Evolutionary conservation across 192 early-diverging fungal species (phyloP).

Genomic region (Cladochytrium replicatum): DNA sequence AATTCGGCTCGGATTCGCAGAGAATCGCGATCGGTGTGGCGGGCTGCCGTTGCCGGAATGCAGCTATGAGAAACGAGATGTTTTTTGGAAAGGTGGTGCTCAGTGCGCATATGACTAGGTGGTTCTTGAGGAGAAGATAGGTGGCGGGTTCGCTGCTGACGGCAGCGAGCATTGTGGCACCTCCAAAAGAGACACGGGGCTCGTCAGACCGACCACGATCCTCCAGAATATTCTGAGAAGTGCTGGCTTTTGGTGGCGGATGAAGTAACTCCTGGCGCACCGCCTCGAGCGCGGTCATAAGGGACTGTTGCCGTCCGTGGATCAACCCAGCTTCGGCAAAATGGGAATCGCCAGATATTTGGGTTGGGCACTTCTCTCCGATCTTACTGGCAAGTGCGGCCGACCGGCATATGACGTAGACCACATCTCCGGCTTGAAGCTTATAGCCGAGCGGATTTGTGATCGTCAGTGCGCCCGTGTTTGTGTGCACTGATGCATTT

Average conservation of each 20-base stretch:
- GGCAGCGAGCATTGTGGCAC: not conserved
- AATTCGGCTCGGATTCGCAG: slow-evolving; percentile 31
- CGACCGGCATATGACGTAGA: slow-evolving; percentile 37
- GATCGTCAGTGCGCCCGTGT: slow-evolving; percentile 12
- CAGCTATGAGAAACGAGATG: slow-evolving; percentile 55
- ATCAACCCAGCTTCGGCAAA: no score
- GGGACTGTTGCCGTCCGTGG: no score
- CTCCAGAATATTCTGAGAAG: no score
- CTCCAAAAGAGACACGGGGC: no score
- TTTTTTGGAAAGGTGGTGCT: slow-evolving; percentile 47
- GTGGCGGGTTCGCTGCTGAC: not conserved
- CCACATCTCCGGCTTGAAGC: slow-evolving; percentile 50
- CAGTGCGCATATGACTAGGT: slow-evolving; percentile 53
- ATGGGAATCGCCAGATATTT: no score
- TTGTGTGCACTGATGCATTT: not conserved
- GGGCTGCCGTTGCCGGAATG: slow-evolving; percentile 48
- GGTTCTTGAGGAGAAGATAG: slow-evolving; percentile 31
- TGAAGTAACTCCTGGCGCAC: no score
- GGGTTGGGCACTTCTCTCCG: no score
- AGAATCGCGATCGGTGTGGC: slow-evolving; percentile 50
- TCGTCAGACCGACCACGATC: no score
- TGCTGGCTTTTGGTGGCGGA: no score
- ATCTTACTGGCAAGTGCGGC: slow-evolving; percentile 10
- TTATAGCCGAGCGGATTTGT: slow-evolving; percentile 52
- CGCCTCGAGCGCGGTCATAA: no score